These are phyloP conservation scores for Pseudogymnoascus sp. DNA, from an alignment of 2,329 filamentous ascomycete species.

Conservation along the genomic window DNA sequence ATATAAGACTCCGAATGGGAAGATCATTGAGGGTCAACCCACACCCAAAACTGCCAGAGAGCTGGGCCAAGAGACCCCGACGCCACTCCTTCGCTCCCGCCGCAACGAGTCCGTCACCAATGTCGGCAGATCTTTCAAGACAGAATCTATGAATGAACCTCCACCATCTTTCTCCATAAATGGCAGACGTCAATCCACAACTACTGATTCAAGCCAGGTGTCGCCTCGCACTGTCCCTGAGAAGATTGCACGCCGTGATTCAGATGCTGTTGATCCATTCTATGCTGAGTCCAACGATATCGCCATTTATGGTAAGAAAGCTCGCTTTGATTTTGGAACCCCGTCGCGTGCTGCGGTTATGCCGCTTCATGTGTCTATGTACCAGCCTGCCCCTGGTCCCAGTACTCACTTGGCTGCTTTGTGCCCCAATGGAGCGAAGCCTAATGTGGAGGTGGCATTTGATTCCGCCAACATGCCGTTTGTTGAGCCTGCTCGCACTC, in stretches of 20 bases:
- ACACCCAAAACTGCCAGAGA: constrained; percentile 2
- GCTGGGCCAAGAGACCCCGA: constrained; percentile 7
- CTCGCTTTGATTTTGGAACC: neutral
- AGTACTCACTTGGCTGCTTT: constrained; percentile 4
- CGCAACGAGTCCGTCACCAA: neutral
- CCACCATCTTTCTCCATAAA: neutral
- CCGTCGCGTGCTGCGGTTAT: neutral
- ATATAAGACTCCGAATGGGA: constrained; percentile 1
- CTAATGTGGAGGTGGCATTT: constrained; percentile 24
- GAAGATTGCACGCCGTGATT: neutral
- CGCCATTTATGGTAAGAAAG: neutral
- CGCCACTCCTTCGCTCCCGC: neutral
- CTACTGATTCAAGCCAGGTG: neutral
- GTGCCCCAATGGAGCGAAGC: constrained; percentile 12
- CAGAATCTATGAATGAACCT: neutral
- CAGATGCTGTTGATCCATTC: neutral
- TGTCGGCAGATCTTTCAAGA: neutral
- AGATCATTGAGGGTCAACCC: neutral
- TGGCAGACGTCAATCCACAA: neutral
- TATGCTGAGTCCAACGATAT: neutral
- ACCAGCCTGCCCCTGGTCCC: neutral
- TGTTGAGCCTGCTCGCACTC: constrained; percentile 27
- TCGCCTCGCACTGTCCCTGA: neutral
- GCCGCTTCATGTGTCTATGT: neutral
- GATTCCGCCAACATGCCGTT: constrained; percentile 28